phyloP scores from a whole-genome alignment of 441 rosid species.

The Populus hybrid region DNA sequence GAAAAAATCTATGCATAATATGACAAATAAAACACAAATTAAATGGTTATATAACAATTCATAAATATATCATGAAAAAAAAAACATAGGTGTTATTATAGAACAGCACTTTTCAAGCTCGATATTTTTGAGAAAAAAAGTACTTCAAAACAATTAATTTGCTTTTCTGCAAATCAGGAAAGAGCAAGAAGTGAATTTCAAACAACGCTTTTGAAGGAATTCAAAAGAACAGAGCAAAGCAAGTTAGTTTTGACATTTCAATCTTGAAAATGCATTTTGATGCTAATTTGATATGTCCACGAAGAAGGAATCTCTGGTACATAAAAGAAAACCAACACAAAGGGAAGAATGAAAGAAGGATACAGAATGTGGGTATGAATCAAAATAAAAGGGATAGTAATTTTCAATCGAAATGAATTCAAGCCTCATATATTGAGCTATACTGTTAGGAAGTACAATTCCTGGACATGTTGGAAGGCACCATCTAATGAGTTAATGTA shows the following conservation, averaged over 20 bases:
- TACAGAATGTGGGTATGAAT: not conserved
- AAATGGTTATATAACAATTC: not conserved
- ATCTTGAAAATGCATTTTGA: not conserved
- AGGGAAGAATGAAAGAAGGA: not conserved
- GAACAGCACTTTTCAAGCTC: not conserved
- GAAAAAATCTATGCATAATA: not conserved
- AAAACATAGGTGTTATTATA: not conserved
- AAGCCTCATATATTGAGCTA: not conserved
- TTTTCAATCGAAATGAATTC: not conserved
- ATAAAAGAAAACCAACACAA: not conserved
- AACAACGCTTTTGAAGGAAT: not conserved
- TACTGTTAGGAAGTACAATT: not conserved
- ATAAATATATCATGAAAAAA: not conserved
- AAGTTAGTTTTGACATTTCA: not conserved
- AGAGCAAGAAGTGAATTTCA: not conserved
- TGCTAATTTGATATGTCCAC: not conserved
- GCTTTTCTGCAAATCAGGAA: not conserved
- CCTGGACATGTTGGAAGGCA: not conserved
- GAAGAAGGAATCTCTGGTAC: not conserved
- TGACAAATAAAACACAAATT: not conserved
- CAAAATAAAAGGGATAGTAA: not conserved
- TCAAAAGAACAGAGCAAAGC: not conserved
- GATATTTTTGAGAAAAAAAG: not conserved
- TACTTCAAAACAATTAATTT: not conserved
- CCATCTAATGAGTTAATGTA: not conserved